Conservation (phyloP, 2,329 filamentous ascomycete species). For the Thelonectria discophora region DNA sequence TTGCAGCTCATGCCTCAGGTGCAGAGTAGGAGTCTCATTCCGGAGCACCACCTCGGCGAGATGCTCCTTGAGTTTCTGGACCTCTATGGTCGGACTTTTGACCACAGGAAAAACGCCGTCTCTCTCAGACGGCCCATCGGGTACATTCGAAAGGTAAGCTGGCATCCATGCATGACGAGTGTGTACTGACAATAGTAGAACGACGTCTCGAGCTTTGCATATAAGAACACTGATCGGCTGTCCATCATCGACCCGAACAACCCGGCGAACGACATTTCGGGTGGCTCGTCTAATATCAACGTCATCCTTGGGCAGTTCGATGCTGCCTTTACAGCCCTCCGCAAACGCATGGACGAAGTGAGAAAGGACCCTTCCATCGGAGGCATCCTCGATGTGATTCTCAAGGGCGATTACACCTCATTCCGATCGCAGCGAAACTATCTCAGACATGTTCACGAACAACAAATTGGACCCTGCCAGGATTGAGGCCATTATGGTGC, state of each 20-base stretch:
- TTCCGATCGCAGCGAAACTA: constrained; percentile 76
- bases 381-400: constrained; percentile 72
- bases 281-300: constrained; percentile 77
- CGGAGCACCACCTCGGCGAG: constrained; percentile 77
- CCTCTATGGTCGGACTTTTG: constrained; percentile 85
- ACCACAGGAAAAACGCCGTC: constrained; percentile 76
- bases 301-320: constrained; percentile 76
- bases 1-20: constrained; percentile 81
- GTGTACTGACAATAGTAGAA: constrained; percentile 46
- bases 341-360: constrained; percentile 65
- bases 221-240: constrained; percentile 72
- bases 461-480: constrained; percentile 47
- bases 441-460: constrained; percentile 62
- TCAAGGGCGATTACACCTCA: constrained; percentile 81
- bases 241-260: constrained; percentile 95
- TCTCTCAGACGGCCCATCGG: constrained; percentile 73
- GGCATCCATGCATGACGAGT: constrained; percentile 32
- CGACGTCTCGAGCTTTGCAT: constrained; percentile 56
- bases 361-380: constrained; percentile 43
- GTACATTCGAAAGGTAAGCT: constrained; percentile 81
- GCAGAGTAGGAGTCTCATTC: constrained; percentile 66
- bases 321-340: constrained; percentile 67
- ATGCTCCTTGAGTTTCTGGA: constrained; percentile 88
- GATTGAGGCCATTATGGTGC: constrained; percentile 37
- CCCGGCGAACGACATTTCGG: constrained; percentile 85